Evolutionary conservation across 768 basidiomycete species (phyloP), one percentile per base, ranked within the genome.

Genomic region (Asterophora lycoperdoides): DNA sequence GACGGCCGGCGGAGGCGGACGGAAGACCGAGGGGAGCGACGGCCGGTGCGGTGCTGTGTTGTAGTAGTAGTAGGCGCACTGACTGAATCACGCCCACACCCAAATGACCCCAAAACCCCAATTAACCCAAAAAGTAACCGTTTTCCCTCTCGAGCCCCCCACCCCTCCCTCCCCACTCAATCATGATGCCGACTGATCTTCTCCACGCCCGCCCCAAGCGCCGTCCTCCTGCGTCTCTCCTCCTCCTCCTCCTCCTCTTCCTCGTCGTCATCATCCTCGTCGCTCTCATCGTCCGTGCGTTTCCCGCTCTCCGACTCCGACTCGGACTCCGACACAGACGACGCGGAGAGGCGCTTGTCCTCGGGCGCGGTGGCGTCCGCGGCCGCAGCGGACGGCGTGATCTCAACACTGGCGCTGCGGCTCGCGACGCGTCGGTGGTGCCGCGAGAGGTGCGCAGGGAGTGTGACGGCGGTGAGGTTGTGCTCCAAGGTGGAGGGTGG

Each of bases 111-210:
- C n/a, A n/a, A n/a, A n/a, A n/a, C n/a, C n/a, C n/a, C n/a, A n/a
- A n/a, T n/a, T n/a, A n/a, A n/a, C n/a, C n/a, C n/a, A n/a, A n/a
- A n/a, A n/a, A n/a, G n/a, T n/a, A n/a, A n/a, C n/a, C n/a, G n/a
- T n/a, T n/a, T n/a, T n/a, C n/a, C n/a, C n/a, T n/a, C n/a, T n/a
- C n/a, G n/a, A n/a, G n/a, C n/a, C n/a, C n/a, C n/a, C n/a, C n/a
- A n/a, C n/a, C n/a, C n/a, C n/a, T n/a, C 23, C 23, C 23, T 23
- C 23, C 3, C n/a, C 3, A 6, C 23, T 23, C 23, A 23, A 23
- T 23, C 23, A 41, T 59, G 49, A 28, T 61, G 60, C n/a, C 60
- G 53, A 40, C 60, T 61, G 20, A 61, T 50, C 53, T 61, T 61
- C 45, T 61, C 60, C 17, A 57, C 48, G 11, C 57, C 56, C 15